Evolutionary conservation across 1,284 basidiomycete genomes (phyloP), one percentile per base, ranked within the genome.

Genomic region (Neonothopanus nambi): DNA sequence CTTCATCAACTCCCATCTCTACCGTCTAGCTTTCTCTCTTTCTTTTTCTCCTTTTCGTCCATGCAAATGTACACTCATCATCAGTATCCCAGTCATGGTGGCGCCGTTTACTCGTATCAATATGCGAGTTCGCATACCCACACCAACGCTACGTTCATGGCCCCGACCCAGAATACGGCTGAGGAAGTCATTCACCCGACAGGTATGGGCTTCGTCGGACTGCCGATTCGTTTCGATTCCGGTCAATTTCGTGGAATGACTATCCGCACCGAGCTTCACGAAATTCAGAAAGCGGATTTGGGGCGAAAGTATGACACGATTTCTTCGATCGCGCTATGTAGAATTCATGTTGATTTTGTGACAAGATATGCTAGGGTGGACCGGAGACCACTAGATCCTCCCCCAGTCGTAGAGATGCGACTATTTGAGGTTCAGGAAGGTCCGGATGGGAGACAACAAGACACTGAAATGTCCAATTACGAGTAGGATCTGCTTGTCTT

Each of bases 211-310:
- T 30, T 48, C 54, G 68, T 75, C 58, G 70, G 71, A 52, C 66
- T 58, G 45, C 80, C 81, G 12, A 80, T 85, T 50, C 71, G 70
- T 56, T 87, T 83, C 58, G 66, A 68, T 9, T 69, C 73, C 49
- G 85, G 85, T 53, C 85, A 83, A 58, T 85, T 86, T 64, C 65
- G 72, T 51, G 84, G 82, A 23, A 72, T 73, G 53, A 78, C 75
- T 11, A 71, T 87, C 45, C 79, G 85, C 49, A 80, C 81, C 59
- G 76, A 84, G 66, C 70, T 87, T 41, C 61, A 70, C 48, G 85
- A 87, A 67, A 87, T 58, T 23, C 57, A 58, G 33, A 52, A 58
- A 41, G 57, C 57, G n/a, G 45, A 58, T 23, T 47, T 58, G 26
- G 57, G 57, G 24, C 39, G 57, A 52, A 58, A 58, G 57, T 58